Conservation (phyloP, 768 basidiomycete genomes). For the Kondoa malvinella region DNA sequence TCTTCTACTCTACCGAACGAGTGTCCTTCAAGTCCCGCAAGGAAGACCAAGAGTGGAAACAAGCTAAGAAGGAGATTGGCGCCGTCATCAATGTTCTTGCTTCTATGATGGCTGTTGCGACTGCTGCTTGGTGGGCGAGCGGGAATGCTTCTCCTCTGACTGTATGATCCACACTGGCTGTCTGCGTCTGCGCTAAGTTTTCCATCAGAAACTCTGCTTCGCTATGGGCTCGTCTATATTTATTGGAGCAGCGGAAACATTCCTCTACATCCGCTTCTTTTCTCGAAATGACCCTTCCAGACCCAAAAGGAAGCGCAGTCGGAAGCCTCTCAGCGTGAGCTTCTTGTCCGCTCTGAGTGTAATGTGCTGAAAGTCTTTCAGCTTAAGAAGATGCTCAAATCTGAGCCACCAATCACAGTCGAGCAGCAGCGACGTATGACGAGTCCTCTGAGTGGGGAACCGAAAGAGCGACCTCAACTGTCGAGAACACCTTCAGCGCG, state of each 20-base stretch:
- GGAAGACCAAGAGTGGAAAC: constrained; percentile 22
- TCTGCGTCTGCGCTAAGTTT: background rate
- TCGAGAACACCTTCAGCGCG: background rate
- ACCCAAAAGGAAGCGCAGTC: background rate
- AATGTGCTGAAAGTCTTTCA: too few relatives aligned
- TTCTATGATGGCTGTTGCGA: constrained; percentile 24
- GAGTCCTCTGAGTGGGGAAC: background rate
- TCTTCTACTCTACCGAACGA: background rate
- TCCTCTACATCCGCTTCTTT: constrained; percentile 26
- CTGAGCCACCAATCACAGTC: background rate
- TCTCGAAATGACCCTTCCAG: background rate
- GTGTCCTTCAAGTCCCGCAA: background rate
- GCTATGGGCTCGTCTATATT: constrained; percentile 8
- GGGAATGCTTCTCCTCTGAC: constrained; percentile 15
- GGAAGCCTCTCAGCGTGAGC: background rate
- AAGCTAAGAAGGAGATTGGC: constrained; percentile 21
- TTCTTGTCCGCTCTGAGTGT: background rate
- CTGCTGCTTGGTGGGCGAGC: constrained; percentile 23
- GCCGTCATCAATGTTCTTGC: constrained; percentile 25
- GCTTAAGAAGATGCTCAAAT: too few relatives aligned
- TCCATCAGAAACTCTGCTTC: constrained; percentile 18
- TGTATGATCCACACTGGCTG: constrained; percentile 1
- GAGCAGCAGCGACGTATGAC: background rate
- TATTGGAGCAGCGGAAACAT: constrained; percentile 24
- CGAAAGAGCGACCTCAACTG: background rate